Evolutionary conservation across 441 rosid genomes (phyloP).

Genomic region (Lepidium campestre): DNA sequence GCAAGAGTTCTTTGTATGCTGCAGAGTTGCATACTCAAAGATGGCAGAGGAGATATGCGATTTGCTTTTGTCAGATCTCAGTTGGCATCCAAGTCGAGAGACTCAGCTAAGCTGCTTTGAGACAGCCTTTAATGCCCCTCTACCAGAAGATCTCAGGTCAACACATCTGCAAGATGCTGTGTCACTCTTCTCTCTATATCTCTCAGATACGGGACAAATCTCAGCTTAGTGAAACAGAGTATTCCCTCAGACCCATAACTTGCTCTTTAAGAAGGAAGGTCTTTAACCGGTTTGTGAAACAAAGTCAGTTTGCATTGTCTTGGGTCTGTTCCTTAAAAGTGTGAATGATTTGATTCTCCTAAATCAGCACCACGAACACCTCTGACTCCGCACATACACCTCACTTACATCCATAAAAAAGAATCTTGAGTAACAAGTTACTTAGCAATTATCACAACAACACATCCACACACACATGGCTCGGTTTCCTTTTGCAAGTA

Average conservation of each 20-base stretch:
- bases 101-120: constrained; percentile 66
- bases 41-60: constrained; percentile 80
- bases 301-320: not conserved
- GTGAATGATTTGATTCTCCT: too few species aligned
- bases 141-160: constrained; percentile 65
- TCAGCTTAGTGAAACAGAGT: not conserved
- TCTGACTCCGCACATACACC: too few species aligned
- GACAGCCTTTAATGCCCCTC: constrained; percentile 59
- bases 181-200: constrained; percentile 65
- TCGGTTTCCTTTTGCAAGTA: too few species aligned
- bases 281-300: not conserved
- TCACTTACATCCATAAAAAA: too few species aligned
- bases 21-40: constrained; percentile 76
- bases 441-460: too few species aligned
- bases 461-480: too few species aligned
- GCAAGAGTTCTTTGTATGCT: not conserved
- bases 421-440: too few species aligned
- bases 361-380: too few species aligned
- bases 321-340: not conserved
- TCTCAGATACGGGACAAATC: constrained; percentile 29
- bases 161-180: constrained; percentile 89
- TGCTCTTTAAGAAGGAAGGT: not conserved
- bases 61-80: constrained; percentile 48
- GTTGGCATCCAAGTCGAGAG: constrained; percentile 46
- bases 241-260: not conserved